phyloP scores from a whole-genome alignment of 2,329 filamentous ascomycete genomes.

The Helotiales sp. region DNA sequence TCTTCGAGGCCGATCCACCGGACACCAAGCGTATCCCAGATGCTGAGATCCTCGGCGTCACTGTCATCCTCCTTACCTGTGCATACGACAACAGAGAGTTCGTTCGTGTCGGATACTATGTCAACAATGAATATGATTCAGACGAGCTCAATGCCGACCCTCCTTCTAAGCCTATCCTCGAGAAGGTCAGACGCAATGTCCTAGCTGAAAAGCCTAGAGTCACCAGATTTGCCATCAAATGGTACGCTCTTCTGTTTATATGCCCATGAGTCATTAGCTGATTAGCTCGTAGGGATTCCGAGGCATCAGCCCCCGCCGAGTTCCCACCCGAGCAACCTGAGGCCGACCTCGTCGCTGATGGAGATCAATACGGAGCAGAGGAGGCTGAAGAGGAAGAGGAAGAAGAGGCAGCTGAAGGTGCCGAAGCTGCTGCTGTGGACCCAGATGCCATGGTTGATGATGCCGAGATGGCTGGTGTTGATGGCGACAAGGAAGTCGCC shows the following conservation, averaged over 20 bases:
- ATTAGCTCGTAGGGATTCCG: slow-evolving; percentile 74
- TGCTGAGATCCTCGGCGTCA: slow-evolving; percentile 94
- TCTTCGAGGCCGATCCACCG: slow-evolving; percentile 93
- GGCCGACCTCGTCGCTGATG: slow-evolving; percentile 82
- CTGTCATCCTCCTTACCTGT: slow-evolving; percentile 93
- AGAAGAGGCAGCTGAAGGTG: slow-evolving; percentile 59
- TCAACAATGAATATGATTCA: slow-evolving; percentile 98
- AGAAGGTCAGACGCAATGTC: slow-evolving; percentile 89
- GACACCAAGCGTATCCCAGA: slow-evolving; percentile 89
- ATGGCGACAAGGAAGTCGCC: slow-evolving; percentile 46
- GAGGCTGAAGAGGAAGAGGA: slow-evolving; percentile 76
- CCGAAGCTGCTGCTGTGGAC: slow-evolving; percentile 49
- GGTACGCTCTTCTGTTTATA: slow-evolving; percentile 56
- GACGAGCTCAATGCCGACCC: slow-evolving; percentile 88
- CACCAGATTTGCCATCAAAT: slow-evolving; percentile 97
- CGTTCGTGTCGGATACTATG: slow-evolving; percentile 97
- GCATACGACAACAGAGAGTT: slow-evolving; percentile 97
- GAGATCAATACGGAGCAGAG: slow-evolving; percentile 87
- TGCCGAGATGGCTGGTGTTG: slow-evolving; percentile 73
- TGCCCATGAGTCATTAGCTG: slow-evolving; percentile 18
- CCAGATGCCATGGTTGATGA: slow-evolving; percentile 58
- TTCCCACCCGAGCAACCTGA: slow-evolving; percentile 98
- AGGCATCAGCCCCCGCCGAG: slow-evolving; percentile 92
- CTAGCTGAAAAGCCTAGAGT: slow-evolving; percentile 97
- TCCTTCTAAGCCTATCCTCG: slow-evolving; percentile 87